phyloP scores from a whole-genome alignment of 441 rosid genomes.

The Euphorbia celastroides region DNA sequence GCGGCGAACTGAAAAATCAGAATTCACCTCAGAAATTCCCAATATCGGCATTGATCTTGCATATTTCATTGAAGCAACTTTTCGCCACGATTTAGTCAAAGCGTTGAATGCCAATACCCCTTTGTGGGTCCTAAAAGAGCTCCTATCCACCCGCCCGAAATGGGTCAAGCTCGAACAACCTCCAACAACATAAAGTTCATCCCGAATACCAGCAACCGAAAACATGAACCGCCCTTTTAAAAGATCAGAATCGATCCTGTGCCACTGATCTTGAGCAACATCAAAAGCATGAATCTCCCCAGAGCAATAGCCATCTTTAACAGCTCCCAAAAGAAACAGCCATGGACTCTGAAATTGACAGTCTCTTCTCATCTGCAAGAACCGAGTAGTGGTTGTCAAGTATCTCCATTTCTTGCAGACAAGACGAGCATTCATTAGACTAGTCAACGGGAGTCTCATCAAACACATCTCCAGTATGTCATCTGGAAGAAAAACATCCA shows the following conservation, averaged over 20 bases:
- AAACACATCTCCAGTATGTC: slow-evolving; percentile 89
- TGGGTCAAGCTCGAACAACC: slow-evolving; percentile 74
- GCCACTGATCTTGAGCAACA: slow-evolving; percentile 73
- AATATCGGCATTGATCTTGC: slow-evolving; percentile 84
- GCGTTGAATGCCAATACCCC: slow-evolving; percentile 76
- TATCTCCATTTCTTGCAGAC: slow-evolving; percentile 92
- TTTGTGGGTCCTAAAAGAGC: slow-evolving; percentile 82
- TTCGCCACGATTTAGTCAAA: slow-evolving; percentile 74
- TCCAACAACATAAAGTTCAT: slow-evolving; percentile 75
- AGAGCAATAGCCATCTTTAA: slow-evolving; percentile 73
- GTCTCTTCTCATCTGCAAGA: slow-evolving; percentile 66
- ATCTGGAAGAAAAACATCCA: slow-evolving; percentile 76
- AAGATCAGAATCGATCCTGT: slow-evolving; percentile 56
- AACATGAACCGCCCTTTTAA: slow-evolving; percentile 86
- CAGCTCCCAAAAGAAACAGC: slow-evolving; percentile 84
- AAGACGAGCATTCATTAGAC: slow-evolving; percentile 79
- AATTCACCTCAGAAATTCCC: slow-evolving; percentile 65
- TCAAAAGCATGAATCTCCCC: slow-evolving; percentile 79
- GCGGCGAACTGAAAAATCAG: slow-evolving; percentile 46
- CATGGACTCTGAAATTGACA: slow-evolving; percentile 70
- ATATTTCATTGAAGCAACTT: slow-evolving; percentile 72
- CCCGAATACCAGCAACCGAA: slow-evolving; percentile 63
- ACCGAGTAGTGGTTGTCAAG: slow-evolving; percentile 63
- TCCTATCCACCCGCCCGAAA: slow-evolving; percentile 66
- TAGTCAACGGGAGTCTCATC: slow-evolving; percentile 76